phyloP scores from a whole-genome alignment of 2,329 filamentous ascomycete genomes.

The Monosporascus sp. region DNA sequence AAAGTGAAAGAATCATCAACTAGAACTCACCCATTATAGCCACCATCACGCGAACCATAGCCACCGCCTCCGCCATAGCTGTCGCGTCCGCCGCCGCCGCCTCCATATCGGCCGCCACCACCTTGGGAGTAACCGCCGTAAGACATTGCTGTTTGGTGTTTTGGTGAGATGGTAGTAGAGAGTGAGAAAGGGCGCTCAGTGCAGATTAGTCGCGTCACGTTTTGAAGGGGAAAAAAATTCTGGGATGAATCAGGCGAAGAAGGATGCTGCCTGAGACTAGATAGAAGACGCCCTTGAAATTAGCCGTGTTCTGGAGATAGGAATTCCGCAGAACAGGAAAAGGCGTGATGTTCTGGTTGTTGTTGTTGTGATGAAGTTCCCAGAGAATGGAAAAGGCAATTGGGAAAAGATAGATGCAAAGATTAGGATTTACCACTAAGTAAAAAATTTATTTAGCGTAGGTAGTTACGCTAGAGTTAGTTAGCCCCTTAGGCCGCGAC shows the following conservation, averaged over 20 bases:
- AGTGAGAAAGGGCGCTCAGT: slow-evolving; percentile 15
- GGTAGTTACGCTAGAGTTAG: not conserved
- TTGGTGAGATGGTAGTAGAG: slow-evolving; percentile 6
- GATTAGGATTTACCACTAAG: not conserved
- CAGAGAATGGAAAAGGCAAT: slow-evolving; percentile 7
- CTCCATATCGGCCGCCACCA: slow-evolving; percentile 37
- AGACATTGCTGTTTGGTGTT: slow-evolving; percentile 50
- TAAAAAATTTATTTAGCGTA: not conserved
- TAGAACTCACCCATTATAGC: slow-evolving; percentile 28
- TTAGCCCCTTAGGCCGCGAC: not conserved
- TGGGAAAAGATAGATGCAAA: slow-evolving; percentile 7
- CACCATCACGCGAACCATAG: slow-evolving; percentile 36
- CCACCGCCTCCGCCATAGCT: slow-evolving; percentile 21
- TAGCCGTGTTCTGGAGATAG: not conserved
- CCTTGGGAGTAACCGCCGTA: slow-evolving; percentile 53
- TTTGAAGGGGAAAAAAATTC: not conserved
- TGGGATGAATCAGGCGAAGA: not conserved
- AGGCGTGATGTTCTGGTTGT: not conserved
- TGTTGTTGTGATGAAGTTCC: not conserved
- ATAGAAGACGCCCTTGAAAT: not conserved
- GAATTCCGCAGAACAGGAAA: not conserved
- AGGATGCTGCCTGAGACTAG: slow-evolving; percentile 1
- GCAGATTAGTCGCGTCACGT: slow-evolving; percentile 9
- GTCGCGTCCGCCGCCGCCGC: slow-evolving; percentile 26
- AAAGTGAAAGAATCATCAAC: slow-evolving; percentile 1